phyloP scores from a whole-genome alignment of 2,329 filamentous ascomycete species.

The Hymenoscyphus linearis region DNA sequence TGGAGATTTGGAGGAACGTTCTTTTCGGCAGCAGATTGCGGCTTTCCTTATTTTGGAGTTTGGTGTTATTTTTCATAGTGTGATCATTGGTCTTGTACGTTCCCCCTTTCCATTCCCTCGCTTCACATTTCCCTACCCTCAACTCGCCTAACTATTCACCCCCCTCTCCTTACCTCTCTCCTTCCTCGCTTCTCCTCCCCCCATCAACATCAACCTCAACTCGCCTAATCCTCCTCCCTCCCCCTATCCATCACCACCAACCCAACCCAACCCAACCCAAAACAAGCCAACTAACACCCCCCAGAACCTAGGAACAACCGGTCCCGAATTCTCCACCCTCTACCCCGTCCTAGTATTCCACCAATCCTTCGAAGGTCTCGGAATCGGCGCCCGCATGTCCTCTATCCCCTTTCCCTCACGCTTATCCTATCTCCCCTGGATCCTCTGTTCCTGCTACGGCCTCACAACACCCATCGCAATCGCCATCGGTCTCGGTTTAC shows the following conservation, averaged over 20 bases:
- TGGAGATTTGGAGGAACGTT: conserved; percentile 25
- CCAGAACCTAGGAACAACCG: conserved; percentile 50
- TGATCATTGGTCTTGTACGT: conserved; percentile 51
- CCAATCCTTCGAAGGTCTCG: conserved; percentile 58
- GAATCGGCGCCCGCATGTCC: conserved; percentile 55
- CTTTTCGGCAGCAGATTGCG: conserved; percentile 40
- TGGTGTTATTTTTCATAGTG: conserved; percentile 56
- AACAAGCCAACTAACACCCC: not conserved
- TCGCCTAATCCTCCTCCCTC: not conserved
- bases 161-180: not conserved
- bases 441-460: conserved; percentile 43
- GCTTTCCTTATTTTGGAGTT: conserved; percentile 39
- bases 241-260: too few relatives aligned
- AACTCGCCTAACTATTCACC: too few relatives aligned
- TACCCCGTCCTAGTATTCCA: conserved; percentile 59
- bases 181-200: not conserved
- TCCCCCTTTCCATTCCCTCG: not conserved
- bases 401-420: conserved; percentile 46
- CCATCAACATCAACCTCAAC: too few relatives aligned
- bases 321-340: conserved; percentile 50
- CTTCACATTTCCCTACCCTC: not conserved
- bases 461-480: conserved; percentile 49
- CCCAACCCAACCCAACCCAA: too few relatives aligned
- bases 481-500: conserved; percentile 43
- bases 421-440: conserved; percentile 43